Evolutionary conservation across 129 eudicot species (phyloP), one percentile per base, ranked within the genome.

Genomic region (Erigeron canadensis): DNA sequence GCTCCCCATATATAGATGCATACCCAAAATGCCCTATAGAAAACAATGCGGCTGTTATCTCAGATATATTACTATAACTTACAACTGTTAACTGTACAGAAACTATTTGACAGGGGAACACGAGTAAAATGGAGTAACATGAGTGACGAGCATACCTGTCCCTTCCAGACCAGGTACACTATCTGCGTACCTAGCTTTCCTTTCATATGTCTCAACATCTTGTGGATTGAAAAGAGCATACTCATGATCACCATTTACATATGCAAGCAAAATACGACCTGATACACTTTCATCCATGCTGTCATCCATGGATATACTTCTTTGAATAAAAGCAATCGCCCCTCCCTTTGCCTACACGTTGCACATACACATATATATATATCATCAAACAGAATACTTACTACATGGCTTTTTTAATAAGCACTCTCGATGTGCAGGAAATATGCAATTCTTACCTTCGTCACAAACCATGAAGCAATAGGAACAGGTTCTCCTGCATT

Each of bases 1-100:
- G 86, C 77, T 85, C 83, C 53, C 99, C 99, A 5, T 89, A 94
- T 4, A 94, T 73, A 3, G 98, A 84, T 18, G 90, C 83, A 74
- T 87, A 94, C n/a, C 98, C 99, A 61, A 47, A 67, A 61, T 43
- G 78, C 46, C 82, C 97, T 94, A 80, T 61, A 42, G 22, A 12
- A 45, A 16, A 48, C 1, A 0, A 45, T 10, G 53, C 21, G 34
- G 34, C 3, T 28, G 3, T 28, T 3, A 28, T 28, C 34, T 28
- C 2, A 28, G 34, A 28, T 28, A 28, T 28, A 28, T 28, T 28
- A 28, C 34, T 28, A 28, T 28, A 28, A 28, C 34, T 28, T 28
- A 28, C 34, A 28, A 23, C 15, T 19, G 0, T 18, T 10, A 22
- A 8, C 5, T 3, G 19, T 59, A 59, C n/a, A 0, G 19, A 2